Percentiles rank a stretch among this genome's conserved stretches.
These are phyloP conservation scores for Cyclotella cryptica DNA, from an alignment of 108 stramenopile species.

Conservation along the genomic window DNA sequence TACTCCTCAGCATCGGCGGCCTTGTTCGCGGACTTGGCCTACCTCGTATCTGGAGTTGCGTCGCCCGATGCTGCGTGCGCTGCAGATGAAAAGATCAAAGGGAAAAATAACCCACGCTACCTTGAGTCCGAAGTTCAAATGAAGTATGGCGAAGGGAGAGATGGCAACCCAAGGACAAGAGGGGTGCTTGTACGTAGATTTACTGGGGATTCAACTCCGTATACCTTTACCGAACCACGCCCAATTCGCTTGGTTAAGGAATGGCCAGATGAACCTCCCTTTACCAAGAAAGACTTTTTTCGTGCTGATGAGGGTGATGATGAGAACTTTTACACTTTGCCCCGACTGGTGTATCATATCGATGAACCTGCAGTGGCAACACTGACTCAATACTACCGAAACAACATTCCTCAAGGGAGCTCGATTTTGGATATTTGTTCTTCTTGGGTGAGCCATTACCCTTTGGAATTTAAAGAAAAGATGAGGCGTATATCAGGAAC, in stretches of 20 bases:
- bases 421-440: conserved; percentile 95
- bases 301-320: conserved; percentile 87
- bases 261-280: conserved; percentile 89
- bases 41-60: conserved; percentile 3
- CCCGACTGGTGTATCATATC: conserved; percentile 92
- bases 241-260: conserved; percentile 75
- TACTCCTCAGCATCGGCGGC: conserved; percentile 39
- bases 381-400: conserved; percentile 91
- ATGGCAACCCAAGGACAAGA: conserved; percentile 80
- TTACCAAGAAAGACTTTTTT: conserved; percentile 81
- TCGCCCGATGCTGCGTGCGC: conserved; percentile 35
- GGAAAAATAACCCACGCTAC: conserved; percentile 70
- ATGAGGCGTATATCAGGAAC: conserved; percentile 84
- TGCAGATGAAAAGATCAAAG: conserved; percentile 19
- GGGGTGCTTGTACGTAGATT: conserved; percentile 80
- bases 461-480: conserved; percentile 76
- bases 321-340: conserved; percentile 85
- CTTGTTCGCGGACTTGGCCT: conserved; percentile 20
- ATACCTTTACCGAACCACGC: conserved; percentile 60
- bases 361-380: conserved; percentile 89
- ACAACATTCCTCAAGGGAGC: conserved; percentile 70
- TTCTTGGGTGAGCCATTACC: conserved; percentile 91
- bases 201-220: conserved; percentile 88
- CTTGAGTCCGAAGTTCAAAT: conserved; percentile 83
- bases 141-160: conserved; percentile 67